Percentiles rank a stretch among this genome's conserved stretches.
Conservation (phyloP, 495 filamentous ascomycete genomes). For the Penicillium paradoxum region DNA sequence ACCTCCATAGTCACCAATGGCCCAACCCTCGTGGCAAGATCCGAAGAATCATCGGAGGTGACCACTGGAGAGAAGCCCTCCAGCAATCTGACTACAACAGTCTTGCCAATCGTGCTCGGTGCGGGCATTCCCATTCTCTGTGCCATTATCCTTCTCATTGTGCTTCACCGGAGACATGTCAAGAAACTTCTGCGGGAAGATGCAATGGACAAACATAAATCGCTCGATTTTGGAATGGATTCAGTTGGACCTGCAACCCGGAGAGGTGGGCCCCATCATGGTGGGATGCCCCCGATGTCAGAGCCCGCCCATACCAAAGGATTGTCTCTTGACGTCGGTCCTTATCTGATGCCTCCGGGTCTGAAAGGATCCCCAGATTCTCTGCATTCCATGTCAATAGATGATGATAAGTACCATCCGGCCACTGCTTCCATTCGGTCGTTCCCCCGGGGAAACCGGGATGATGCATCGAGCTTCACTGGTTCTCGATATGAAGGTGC, state of each 20-base stretch:
- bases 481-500: conserved; percentile 42
- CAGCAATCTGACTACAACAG: conserved; percentile 51
- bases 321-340: conserved; percentile 71
- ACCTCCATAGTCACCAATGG: conserved; percentile 5
- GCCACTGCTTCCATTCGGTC: conserved; percentile 60
- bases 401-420: conserved; percentile 83
- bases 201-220: conserved; percentile 80
- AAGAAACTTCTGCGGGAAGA: conserved; percentile 75
- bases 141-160: conserved; percentile 63
- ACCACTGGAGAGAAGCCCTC: conserved; percentile 37
- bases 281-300: conserved; percentile 22
- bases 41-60: conserved; percentile 9
- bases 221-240: conserved; percentile 86
- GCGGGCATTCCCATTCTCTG: conserved; percentile 72
- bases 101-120: conserved; percentile 72
- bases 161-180: conserved; percentile 71
- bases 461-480: conserved; percentile 62
- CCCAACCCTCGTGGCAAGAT: conserved; percentile 30
- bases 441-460: conserved; percentile 38
- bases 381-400: conserved; percentile 69
- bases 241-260: conserved; percentile 36
- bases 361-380: conserved; percentile 78
- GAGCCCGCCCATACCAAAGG: conserved; percentile 55
- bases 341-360: conserved; percentile 84
- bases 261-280: conserved; percentile 34